Evolutionary conservation across 108 stramenopile genomes (phyloP), one percentile per base, ranked within the genome.

Genomic region (Cyclotella choctawhatcheeana): DNA sequence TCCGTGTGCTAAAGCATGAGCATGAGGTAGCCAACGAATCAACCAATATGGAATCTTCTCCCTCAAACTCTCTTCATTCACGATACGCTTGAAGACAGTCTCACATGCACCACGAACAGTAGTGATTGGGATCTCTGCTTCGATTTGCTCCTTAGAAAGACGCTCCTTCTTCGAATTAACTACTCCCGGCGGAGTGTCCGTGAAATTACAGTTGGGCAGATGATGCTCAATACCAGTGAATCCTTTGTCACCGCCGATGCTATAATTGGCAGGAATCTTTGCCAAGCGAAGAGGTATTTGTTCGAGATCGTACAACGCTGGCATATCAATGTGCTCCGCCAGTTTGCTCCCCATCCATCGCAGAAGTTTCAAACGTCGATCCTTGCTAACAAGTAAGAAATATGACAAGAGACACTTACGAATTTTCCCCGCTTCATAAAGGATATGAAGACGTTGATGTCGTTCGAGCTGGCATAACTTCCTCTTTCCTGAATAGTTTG

Each of bases 21-120:
- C 67, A 45, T 55, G 25, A 1, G 67, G 67, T 6, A 68, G 53
- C 29, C 26, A 43, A 5, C 27, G 4, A 22, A 68, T 68, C 17
- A 68, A 8, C 67, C 67, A 55, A 56, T 56, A 56, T 30, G 67
- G 67, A 1, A 68, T 45, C 32, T 54, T 68, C 21, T 68, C 54
- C 10, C 20, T 54, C 22, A 68, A n/a, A 27, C 33, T 37, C 2
- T 53, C 53, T 18, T 68, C 67, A 27, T 5, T 20, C 6, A 35
- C 10, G 25, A 56, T 22, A 25, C 53, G 22, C 22, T 55, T 26
- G 2, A 56, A 68, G 1, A 56, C 35, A 44, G 52, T 68, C 26
- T 68, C 67, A 35, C 37, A 5, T 0, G 6, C 25, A 24, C 25
- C 35, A 8, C 52, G 52, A 6, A 33, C 40, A 35, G 37, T 29